A percentile compares a stretch with the other conserved stretches of the same genome.
phyloP scores from a whole-genome alignment of 495 filamentous ascomycete genomes.

The Pseudotulostoma volvatum region DNA sequence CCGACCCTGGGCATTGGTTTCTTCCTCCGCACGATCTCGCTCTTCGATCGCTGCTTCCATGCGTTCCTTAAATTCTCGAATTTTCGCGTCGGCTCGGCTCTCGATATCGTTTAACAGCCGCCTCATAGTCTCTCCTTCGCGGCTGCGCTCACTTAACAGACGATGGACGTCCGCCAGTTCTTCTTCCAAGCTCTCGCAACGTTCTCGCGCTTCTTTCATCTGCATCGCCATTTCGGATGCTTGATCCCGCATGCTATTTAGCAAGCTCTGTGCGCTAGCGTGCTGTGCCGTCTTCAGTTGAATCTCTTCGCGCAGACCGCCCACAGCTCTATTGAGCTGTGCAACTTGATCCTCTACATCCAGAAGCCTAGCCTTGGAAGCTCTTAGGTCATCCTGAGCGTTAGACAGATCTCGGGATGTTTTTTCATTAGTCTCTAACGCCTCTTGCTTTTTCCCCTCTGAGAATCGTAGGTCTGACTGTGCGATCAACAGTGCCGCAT shows the following conservation, averaged over 20 bases:
- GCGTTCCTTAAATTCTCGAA: constrained; percentile 74
- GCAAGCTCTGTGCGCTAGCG: constrained; percentile 63
- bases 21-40: constrained; percentile 81
- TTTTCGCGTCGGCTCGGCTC: constrained; percentile 56
- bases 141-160: constrained; percentile 77
- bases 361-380: constrained; percentile 42
- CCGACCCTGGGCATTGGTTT: constrained; percentile 61
- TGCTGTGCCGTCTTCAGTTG: constrained; percentile 76
- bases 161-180: constrained; percentile 79
- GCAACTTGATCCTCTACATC: constrained; percentile 56
- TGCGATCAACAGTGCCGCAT: constrained; percentile 54
- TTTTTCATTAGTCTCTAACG: constrained; percentile 54
- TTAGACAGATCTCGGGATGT: constrained; percentile 47
- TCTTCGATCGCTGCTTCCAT: constrained; percentile 85
- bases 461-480: constrained; percentile 59
- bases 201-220: constrained; percentile 73
- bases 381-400: constrained; percentile 49
- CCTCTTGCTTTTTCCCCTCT: constrained; percentile 63
- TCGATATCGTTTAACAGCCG: constrained; percentile 77
- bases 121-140: constrained; percentile 92
- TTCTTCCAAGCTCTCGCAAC: constrained; percentile 80
- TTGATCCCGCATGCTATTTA: constrained; percentile 87
- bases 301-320: constrained; percentile 59
- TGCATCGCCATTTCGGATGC: constrained; percentile 76
- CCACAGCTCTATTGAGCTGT: constrained; percentile 46